A percentile compares a stretch with the other conserved stretches of the same genome.
These are phyloP conservation scores for Dittrichia graveolens DNA, from an alignment of 129 eudicot species.

Conservation along the genomic window DNA sequence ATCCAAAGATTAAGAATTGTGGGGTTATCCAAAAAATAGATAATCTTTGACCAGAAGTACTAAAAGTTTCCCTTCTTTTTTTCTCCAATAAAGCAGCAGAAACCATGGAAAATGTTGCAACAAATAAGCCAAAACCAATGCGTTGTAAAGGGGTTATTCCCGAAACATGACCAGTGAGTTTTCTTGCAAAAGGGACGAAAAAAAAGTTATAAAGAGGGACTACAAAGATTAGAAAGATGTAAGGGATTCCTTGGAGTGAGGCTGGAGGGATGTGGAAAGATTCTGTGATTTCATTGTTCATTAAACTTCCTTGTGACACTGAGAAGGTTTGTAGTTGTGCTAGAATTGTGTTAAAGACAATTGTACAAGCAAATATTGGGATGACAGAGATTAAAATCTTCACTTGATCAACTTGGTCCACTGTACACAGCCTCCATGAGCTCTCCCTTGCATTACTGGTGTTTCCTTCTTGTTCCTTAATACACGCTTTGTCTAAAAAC, in stretches of 20 bases:
- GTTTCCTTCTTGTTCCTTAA: slow-evolving; percentile 45
- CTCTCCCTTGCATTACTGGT: slow-evolving; percentile 41
- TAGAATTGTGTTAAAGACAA: slow-evolving; percentile 78
- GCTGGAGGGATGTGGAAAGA: slow-evolving; percentile 91
- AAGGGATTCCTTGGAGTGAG: slow-evolving; percentile 94
- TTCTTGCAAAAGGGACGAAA: slow-evolving; percentile 76
- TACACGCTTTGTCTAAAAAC: slow-evolving; percentile 94
- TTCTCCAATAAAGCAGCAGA: slow-evolving; percentile 81
- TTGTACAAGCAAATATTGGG: slow-evolving; percentile 92
- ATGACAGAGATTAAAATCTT: slow-evolving; percentile 66
- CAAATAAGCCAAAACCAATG: slow-evolving; percentile 75
- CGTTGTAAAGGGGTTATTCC: slow-evolving; percentile 85
- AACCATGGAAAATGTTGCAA: slow-evolving; percentile 84
- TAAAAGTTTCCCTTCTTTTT: slow-evolving; percentile 52
- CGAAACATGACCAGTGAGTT: slow-evolving; percentile 63
- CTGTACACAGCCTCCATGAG: slow-evolving; percentile 76
- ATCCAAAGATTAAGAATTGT: slow-evolving; percentile 80
- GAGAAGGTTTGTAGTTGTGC: slow-evolving; percentile 99
- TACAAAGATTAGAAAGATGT: slow-evolving; percentile 68
- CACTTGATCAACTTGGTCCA: slow-evolving; percentile 80
- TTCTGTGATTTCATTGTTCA: slow-evolving; percentile 72
- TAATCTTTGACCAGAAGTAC: slow-evolving; percentile 35
- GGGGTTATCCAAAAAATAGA: slow-evolving; percentile 90
- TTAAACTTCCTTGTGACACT: slow-evolving; percentile 89
- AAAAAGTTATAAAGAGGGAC: slow-evolving; percentile 82